Evolutionary conservation across 2,329 filamentous ascomycete genomes (phyloP).

Genomic region (Epichloe bromicola): DNA sequence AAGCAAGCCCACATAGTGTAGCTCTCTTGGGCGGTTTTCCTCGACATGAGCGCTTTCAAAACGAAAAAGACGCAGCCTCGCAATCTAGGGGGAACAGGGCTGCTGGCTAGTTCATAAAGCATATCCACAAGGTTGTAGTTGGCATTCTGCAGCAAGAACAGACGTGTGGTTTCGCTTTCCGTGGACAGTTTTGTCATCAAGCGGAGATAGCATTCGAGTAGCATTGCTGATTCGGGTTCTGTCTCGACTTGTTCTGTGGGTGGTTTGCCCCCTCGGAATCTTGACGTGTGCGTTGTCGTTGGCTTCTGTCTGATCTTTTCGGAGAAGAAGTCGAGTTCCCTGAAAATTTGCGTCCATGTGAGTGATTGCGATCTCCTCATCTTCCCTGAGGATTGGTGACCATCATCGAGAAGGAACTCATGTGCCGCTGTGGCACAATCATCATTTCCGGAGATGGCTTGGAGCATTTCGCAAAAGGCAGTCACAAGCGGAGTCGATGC

Average conservation of each 20-base stretch:
- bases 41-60: slow-evolving; percentile 59
- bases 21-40: slow-evolving; percentile 55
- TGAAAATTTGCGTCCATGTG: slow-evolving; percentile 87
- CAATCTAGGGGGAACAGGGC: slow-evolving; percentile 61
- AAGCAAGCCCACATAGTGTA: slow-evolving; percentile 67
- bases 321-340: slow-evolving; percentile 76
- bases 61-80: slow-evolving; percentile 75
- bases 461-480: slow-evolving; percentile 92
- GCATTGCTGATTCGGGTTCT: slow-evolving; percentile 88
- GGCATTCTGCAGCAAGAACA: slow-evolving; percentile 56
- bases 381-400: slow-evolving; percentile 58
- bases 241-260: slow-evolving; percentile 57
- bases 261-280: slow-evolving; percentile 46
- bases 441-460: slow-evolving; percentile 71
- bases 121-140: slow-evolving; percentile 58
- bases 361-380: slow-evolving; percentile 73
- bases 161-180: slow-evolving; percentile 58
- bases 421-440: slow-evolving; percentile 77
- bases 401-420: slow-evolving; percentile 79
- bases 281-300: slow-evolving; percentile 23
- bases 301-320: slow-evolving; percentile 65
- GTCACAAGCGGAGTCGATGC: slow-evolving; percentile 93
- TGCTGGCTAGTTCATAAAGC: slow-evolving; percentile 67
- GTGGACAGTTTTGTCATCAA: slow-evolving; percentile 71
- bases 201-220: slow-evolving; percentile 88